phyloP scores from a whole-genome alignment of 1,284 basidiomycete genomes.

The Austroboletus niveus region DNA sequence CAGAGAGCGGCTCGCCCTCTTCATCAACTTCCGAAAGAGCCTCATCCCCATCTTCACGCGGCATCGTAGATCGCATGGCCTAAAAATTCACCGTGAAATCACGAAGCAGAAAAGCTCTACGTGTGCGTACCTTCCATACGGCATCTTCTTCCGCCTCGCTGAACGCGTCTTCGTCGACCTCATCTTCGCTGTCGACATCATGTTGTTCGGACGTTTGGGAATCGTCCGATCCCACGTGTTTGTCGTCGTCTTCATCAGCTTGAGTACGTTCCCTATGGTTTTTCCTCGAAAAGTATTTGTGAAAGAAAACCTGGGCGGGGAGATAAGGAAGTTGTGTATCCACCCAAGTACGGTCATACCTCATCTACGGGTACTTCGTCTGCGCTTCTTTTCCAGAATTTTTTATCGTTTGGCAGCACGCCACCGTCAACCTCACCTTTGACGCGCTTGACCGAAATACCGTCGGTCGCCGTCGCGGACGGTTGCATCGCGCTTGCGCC shows the following conservation, averaged over 20 bases:
- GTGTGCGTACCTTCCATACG: conserved; percentile 74
- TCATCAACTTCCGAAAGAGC: conserved; percentile 34
- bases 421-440: conserved; percentile 59
- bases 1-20: conserved; percentile 39
- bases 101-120: not conserved
- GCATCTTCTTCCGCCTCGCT: conserved; percentile 62
- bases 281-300: conserved; percentile 66
- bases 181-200: conserved; percentile 37
- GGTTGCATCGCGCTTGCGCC: conserved; percentile 96
- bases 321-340: conserved; percentile 3
- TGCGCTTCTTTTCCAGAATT: conserved; percentile 73
- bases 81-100: conserved; percentile 4
- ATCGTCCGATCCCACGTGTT: conserved; percentile 35
- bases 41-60: conserved; percentile 50
- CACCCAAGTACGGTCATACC: conserved; percentile 40
- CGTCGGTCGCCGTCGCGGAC: conserved; percentile 65
- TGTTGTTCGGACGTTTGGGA: conserved; percentile 34
- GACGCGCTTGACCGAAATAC: conserved; percentile 66
- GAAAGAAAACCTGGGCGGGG: conserved; percentile 58
- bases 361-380: conserved; percentile 88
- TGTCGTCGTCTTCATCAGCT: conserved; percentile 35
- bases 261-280: conserved; percentile 43
- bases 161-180: conserved; percentile 42
- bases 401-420: conserved; percentile 72
- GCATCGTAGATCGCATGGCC: conserved; percentile 74